phyloP scores from a whole-genome alignment of 1,284 basidiomycete species.

The Puccinia horiana region DNA sequence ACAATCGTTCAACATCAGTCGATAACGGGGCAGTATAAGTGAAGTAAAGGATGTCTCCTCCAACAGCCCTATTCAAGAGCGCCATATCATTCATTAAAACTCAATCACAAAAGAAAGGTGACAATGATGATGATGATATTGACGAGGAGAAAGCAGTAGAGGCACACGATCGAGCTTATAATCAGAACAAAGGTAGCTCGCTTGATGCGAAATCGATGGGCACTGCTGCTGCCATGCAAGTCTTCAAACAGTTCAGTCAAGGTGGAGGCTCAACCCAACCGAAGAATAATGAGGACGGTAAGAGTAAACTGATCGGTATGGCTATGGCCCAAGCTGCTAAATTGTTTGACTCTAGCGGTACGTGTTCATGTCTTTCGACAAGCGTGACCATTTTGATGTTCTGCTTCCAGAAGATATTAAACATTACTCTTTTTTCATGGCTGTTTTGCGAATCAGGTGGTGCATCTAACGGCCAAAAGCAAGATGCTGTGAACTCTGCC shows the following conservation, averaged over 20 bases:
- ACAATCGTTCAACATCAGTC: background rate
- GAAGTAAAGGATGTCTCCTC: too few species aligned
- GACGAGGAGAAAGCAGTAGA: slow-evolving; percentile 25
- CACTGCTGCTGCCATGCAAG: slow-evolving; percentile 44
- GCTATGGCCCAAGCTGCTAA: slow-evolving; percentile 48
- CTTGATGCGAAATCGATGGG: slow-evolving; percentile 48
- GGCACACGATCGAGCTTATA: slow-evolving; percentile 46
- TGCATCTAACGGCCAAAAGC: slow-evolving; percentile 35
- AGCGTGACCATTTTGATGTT: background rate
- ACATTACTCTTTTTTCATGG: background rate
- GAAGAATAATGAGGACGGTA: background rate
- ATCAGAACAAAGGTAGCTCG: slow-evolving; percentile 37
- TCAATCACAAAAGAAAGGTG: slow-evolving; percentile 15
- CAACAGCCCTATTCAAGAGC: slow-evolving; percentile 31
- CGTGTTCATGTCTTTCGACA: background rate
- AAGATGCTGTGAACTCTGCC: slow-evolving; percentile 47
- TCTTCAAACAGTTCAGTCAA: slow-evolving; percentile 43
- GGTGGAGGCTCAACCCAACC: background rate
- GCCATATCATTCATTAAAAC: slow-evolving; percentile 38
- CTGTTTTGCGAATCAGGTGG: slow-evolving; percentile 24
- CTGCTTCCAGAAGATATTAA: background rate
- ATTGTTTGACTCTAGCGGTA: slow-evolving; percentile 30
- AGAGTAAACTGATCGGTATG: slow-evolving; percentile 40
- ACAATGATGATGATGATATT: slow-evolving; percentile 39
- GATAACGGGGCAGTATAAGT: too few species aligned